Conservation (phyloP, 2,329 filamentous ascomycete genomes). For the Colletotrichum kahawae region DNA sequence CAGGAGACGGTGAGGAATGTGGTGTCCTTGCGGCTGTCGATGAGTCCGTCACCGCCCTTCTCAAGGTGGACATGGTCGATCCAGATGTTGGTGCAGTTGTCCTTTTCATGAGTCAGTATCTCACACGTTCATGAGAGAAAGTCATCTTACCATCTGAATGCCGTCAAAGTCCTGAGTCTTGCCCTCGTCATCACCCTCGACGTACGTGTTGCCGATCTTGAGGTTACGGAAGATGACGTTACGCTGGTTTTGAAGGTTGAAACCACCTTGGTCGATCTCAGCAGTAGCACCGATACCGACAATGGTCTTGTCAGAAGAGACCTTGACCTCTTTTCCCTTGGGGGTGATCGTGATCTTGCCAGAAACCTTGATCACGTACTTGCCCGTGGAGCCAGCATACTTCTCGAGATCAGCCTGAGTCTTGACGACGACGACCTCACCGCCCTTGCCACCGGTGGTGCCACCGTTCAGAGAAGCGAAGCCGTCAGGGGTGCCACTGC, state of each 20-base stretch:
- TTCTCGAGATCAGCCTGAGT: slow-evolving; percentile 26
- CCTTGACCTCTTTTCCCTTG: slow-evolving; percentile 24
- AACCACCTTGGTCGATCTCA: slow-evolving; percentile 27
- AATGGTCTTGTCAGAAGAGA: slow-evolving; percentile 28
- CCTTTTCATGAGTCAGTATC: neutral
- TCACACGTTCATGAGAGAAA: rapidly evolving
- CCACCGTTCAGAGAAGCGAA: slow-evolving; percentile 29
- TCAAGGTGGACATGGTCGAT: slow-evolving; percentile 30
- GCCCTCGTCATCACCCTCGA: slow-evolving; percentile 23
- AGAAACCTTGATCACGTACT: slow-evolving; percentile 28
- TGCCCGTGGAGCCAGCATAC: slow-evolving; percentile 24
- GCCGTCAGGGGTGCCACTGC: slow-evolving; percentile 20
- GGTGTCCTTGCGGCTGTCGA: slow-evolving; percentile 31
- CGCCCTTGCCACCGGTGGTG: slow-evolving; percentile 27
- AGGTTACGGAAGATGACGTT: slow-evolving; percentile 30
- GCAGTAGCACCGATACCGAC: slow-evolving; percentile 27
- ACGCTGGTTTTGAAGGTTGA: slow-evolving; percentile 24
- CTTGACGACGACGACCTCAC: slow-evolving; percentile 23
- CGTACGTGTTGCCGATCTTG: slow-evolving; percentile 23
- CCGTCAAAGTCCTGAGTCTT: slow-evolving; percentile 29
- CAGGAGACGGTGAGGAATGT: slow-evolving; percentile 29
- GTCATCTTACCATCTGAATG: slow-evolving; percentile 25
- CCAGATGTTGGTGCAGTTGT: slow-evolving; percentile 28
- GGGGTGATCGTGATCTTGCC: slow-evolving; percentile 26
- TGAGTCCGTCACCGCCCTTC: slow-evolving; percentile 26